These are phyloP conservation scores for Raddia guianensis DNA, from an alignment of 176 grass and related monocot genomes.

Conservation along the genomic window DNA sequence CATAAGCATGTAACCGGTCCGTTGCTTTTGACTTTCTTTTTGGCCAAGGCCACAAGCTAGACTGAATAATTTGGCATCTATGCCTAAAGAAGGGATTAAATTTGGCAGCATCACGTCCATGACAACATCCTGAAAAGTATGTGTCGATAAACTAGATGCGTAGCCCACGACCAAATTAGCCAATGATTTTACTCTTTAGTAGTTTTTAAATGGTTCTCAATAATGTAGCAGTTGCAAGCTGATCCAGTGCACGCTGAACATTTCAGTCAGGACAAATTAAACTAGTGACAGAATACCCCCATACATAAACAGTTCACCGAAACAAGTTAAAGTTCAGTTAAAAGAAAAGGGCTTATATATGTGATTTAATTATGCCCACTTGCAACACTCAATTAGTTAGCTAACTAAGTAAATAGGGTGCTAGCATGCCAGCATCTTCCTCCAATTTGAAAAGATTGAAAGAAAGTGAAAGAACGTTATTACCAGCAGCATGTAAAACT, in stretches of 20 bases:
- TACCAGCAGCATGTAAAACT: background rate
- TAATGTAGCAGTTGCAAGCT: background rate
- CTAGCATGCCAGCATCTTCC: slow-evolving; percentile 5
- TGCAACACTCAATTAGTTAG: background rate
- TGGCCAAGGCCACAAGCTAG: slow-evolving; percentile 1
- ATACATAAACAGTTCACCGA: background rate
- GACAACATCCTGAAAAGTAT: slow-evolving; percentile 40
- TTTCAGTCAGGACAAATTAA: background rate
- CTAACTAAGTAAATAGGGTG: background rate
- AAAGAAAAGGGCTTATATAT: background rate
- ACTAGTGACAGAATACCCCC: background rate
- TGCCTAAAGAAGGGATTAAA: slow-evolving; percentile 6
- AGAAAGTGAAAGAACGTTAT: slow-evolving; percentile 19
- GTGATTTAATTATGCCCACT: background rate
- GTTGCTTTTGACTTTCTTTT: slow-evolving; percentile 29
- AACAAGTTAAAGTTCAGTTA: background rate
- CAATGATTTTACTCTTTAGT: background rate
- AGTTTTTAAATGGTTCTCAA: background rate
- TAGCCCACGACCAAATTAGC: background rate
- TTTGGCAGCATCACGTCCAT: slow-evolving; percentile 25
- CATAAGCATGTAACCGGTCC: slow-evolving; percentile 23
- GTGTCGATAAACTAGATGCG: background rate
- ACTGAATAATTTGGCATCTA: slow-evolving; percentile 15
- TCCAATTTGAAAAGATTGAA: background rate
- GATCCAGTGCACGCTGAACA: background rate